Conservation (phyloP, 305 asterid species). For the Solanum aculeatissimum region DNA sequence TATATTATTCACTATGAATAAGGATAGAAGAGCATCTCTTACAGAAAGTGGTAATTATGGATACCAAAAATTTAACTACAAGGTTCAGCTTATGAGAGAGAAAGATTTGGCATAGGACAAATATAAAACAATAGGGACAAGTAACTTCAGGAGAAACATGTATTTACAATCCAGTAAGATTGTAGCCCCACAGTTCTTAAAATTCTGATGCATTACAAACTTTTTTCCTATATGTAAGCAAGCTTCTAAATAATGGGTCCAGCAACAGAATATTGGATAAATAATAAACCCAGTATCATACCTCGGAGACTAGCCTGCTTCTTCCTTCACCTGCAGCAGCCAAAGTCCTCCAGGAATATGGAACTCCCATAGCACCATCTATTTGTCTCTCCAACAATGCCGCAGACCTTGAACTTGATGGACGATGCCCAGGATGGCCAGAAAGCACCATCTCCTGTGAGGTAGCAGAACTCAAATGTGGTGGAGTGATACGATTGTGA, state of each 20-base stretch:
- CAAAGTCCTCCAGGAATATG: conserved; percentile 42
- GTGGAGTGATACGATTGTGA: conserved; percentile 23
- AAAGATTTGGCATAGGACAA: neutral
- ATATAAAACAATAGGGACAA: neutral
- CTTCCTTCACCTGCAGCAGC: conserved; percentile 72
- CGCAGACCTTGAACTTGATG: conserved; percentile 46
- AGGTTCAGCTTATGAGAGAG: neutral
- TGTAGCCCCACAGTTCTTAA: neutral
- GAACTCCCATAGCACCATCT: conserved; percentile 45
- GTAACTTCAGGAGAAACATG: neutral
- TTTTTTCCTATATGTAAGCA: neutral
- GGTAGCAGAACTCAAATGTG: conserved; percentile 22
- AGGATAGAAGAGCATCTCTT: neutral
- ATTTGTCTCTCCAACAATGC: conserved; percentile 59
- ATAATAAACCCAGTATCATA: neutral
- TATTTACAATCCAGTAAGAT: neutral
- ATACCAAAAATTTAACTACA: neutral
- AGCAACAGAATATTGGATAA: neutral
- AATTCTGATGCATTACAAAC: neutral
- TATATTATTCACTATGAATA: neutral
- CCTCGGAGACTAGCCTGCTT: conserved; percentile 47
- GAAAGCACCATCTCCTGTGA: conserved; percentile 39
- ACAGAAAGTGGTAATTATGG: neutral
- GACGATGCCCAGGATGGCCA: conserved; percentile 29
- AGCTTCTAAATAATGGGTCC: neutral